Base-by-base conservation (phyloP, 2,329 filamentous ascomycete genomes). In the Dichotomopilus funicola region DNA sequence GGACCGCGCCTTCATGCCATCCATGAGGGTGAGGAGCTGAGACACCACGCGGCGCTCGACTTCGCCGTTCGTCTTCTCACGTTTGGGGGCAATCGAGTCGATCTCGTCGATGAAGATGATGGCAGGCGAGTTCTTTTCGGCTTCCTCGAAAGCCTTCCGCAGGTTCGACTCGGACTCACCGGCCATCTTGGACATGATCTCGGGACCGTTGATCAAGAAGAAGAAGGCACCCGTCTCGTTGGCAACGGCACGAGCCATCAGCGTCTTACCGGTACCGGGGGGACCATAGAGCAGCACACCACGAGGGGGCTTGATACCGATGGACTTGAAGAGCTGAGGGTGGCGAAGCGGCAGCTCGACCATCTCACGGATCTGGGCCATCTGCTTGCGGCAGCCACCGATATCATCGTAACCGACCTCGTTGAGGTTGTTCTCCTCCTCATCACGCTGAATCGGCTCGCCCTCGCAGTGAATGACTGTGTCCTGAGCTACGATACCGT, bases 141-240 rank as follows among this genome's bases (percentile, higher is more conserved):
- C 94, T 78, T 97, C 94, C 73, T 97, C 94, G 67, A 99, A 99
- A n/a, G 94, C 94, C 78, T 97, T 97, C 67, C 94, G 88, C 64
- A 99, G 76, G 73, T 97, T 97, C 58, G 92, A 97, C 74, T 97
- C 94, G 57, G 94, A 97, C 75, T 99, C 94, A 83, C 94, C 94
- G 58, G 94, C 94, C 94, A 97, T 97, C 84, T 97, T 97, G 57
- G 92, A 96, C 94, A 99, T 97, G 78, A 99, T 97, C 73, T 97
- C 94, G 51, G 94, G 94, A 62, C 94, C 92, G 75, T 97, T 97
- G 83, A 99, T 97, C 61, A 97, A 77, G 85, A 99, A 97, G 79
- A 99, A 99, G 80, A 97, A 97, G 49, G 92, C 92, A 67, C 94
- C 94, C 37, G 94, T 97, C 80, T 97, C 94, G 76, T 97, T 97